Base-by-base conservation (phyloP, 2,329 filamentous ascomycete genomes). In the Alternaria incomplexa region DNA sequence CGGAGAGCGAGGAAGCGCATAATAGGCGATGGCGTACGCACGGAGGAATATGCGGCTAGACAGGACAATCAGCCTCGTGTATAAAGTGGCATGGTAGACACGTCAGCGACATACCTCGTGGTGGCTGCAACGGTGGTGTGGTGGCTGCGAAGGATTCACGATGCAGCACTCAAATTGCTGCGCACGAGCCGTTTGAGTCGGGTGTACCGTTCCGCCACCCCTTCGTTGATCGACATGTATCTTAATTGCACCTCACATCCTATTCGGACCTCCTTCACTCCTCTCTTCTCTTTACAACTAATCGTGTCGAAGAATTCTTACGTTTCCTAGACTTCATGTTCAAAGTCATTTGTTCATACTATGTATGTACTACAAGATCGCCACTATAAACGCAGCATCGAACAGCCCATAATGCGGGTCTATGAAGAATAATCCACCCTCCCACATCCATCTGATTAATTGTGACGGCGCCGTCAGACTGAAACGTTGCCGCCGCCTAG, bases 101-200 rank as follows among this genome's bases (percentile, higher is more conserved):
- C 20, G 43, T 48, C 36, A 56, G 40, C 47, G 47, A 63, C 58
- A 43, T 67, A 61, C 56, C 50, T 57, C 28, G 52, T 58, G 56
- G 52, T 40, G 15, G 61, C 63, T 56, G 62, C 62, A 53, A 36
- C 22, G 61, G 54, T 61, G 63, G 61, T 59, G 57, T 64, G 64
- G 66, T 68, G 65, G 68, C 67, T 64, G 65, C 57, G 67, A 66
- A 70, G 68, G 65, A 71, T 69, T 66, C 64, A 62, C 48, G 64
- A 62, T 67, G 68, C 72, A 70, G 61, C 43, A 62, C 48, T 51
- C 53, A 59, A 55, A 56, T 47, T 56, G 54, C 58, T 58, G 66
- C 58, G 68, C 68, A 65, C 63, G 66, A 65, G 64, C 60, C 64
- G 30, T 51, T 60, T 48, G 47, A 40, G 48, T 40, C 52, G 56